Evolutionary conservation across 495 filamentous ascomycete species (phyloP).

Genomic region (Penicillium nucicola): DNA sequence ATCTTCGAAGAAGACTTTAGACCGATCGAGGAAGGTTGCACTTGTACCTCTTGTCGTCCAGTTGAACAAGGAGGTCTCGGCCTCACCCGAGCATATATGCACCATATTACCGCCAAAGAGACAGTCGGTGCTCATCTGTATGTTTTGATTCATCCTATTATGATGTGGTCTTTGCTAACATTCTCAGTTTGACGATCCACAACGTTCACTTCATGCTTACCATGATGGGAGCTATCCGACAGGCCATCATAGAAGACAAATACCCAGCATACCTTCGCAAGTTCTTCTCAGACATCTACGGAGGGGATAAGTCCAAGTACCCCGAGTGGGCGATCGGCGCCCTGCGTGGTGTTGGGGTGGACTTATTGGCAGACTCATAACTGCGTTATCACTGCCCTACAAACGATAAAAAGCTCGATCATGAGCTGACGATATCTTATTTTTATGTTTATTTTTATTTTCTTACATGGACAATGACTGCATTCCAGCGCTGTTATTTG

Average conservation of each 20-base stretch:
- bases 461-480: no score
- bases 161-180: constrained; percentile 10
- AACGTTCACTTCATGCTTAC: constrained; percentile 88
- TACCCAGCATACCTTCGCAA: constrained; percentile 75
- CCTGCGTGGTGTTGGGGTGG: constrained; percentile 78
- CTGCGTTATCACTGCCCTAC: neutral
- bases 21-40: constrained; percentile 78
- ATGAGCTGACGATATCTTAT: no score
- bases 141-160: constrained; percentile 10
- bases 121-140: constrained; percentile 89
- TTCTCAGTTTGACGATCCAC: constrained; percentile 73
- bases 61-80: constrained; percentile 69
- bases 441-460: no score
- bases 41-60: constrained; percentile 73
- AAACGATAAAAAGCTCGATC: no score
- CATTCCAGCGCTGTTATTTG: no score
- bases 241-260: constrained; percentile 77
- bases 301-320: constrained; percentile 61
- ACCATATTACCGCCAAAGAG: constrained; percentile 91
- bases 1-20: constrained; percentile 73
- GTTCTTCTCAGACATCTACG: constrained; percentile 73
- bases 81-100: constrained; percentile 83
- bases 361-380: constrained; percentile 56
- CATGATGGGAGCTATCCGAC: constrained; percentile 70
- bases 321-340: constrained; percentile 85